These are phyloP conservation scores for Penicillium sclerotiorum DNA, from an alignment of 2,329 filamentous ascomycete species.

Conservation along the genomic window DNA sequence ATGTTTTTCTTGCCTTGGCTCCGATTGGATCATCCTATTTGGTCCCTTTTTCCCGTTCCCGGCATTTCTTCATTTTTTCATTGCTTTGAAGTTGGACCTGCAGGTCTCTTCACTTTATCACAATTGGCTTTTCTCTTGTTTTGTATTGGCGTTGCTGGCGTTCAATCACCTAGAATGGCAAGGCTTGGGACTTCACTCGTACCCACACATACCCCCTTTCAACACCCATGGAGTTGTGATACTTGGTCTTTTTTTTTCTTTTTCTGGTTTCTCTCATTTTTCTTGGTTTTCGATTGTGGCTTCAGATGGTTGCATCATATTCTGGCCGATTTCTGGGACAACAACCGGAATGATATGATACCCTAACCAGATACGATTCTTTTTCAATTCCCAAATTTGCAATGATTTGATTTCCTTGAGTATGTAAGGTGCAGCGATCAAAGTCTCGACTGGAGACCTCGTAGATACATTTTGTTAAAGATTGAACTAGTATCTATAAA, in stretches of 20 bases:
- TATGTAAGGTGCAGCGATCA: too few species aligned
- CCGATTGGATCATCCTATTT: too few species aligned
- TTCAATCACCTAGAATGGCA: conserved; percentile 24
- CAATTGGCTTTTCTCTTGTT: conserved; percentile 14
- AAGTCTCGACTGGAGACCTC: too few species aligned
- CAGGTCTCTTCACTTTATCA: background rate
- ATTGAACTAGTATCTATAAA: background rate
- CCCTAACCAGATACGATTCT: conserved; percentile 27
- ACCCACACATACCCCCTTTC: conserved; percentile 2
- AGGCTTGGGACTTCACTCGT: conserved; percentile 11
- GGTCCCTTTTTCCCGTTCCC: background rate
- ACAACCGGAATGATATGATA: conserved; percentile 25
- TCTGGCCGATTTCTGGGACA: conserved; percentile 5
- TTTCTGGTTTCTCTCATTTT: conserved; percentile 4
- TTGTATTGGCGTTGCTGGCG: conserved; percentile 6
- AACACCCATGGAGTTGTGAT: background rate
- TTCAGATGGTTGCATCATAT: too few species aligned
- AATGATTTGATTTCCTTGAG: background rate
- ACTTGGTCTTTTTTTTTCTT: conserved; percentile 5
- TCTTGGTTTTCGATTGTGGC: background rate
- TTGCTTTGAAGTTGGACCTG: too few species aligned
- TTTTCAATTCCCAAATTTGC: conserved; percentile 12
- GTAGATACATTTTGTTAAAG: too few species aligned
- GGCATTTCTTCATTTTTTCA: background rate
- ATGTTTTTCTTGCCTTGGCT: too few species aligned